phyloP scores from a whole-genome alignment of 306 rosid genomes.

The Cicer arietinum region DNA sequence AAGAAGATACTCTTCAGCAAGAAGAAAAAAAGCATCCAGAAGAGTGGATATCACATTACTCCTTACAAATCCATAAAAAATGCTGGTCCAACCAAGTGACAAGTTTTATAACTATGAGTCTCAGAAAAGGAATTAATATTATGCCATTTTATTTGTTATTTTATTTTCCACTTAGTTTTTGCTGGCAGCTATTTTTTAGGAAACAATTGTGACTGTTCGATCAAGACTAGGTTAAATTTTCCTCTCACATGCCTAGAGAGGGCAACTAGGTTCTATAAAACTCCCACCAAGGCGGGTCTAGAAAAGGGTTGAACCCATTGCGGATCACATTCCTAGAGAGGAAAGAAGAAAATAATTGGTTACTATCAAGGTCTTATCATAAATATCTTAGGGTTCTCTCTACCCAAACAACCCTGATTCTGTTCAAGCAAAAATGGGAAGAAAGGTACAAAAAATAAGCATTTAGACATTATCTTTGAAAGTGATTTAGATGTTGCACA shows the following conservation, averaged over 20 bases:
- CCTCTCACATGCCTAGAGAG: slow-evolving; percentile 11
- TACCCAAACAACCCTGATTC: slow-evolving; percentile 5
- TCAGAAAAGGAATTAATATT: not conserved
- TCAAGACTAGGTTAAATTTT: not conserved
- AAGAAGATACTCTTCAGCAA: slow-evolving; percentile 9
- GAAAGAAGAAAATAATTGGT: not conserved
- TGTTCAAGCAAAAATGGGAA: slow-evolving; percentile 3
- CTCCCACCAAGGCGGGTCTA: not conserved
- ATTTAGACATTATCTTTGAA: not conserved
- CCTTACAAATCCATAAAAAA: slow-evolving; percentile 24
- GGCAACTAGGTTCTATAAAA: not conserved
- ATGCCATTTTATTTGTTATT: not conserved
- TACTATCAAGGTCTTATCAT: not conserved
- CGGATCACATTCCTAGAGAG: not conserved
- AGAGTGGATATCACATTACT: slow-evolving; percentile 2
- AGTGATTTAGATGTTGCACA: not conserved
- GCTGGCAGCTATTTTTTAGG: not conserved
- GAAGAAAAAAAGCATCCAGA: not conserved
- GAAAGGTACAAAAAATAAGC: not conserved
- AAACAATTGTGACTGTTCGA: not conserved
- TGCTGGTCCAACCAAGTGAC: slow-evolving; percentile 11
- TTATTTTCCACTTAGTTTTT: not conserved
- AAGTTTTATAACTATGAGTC: not conserved
- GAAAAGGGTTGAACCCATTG: not conserved
- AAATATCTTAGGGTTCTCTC: slow-evolving; percentile 3